phyloP scores from a whole-genome alignment of 2,329 filamentous ascomycete genomes.

The Bertia moriformis region DNA sequence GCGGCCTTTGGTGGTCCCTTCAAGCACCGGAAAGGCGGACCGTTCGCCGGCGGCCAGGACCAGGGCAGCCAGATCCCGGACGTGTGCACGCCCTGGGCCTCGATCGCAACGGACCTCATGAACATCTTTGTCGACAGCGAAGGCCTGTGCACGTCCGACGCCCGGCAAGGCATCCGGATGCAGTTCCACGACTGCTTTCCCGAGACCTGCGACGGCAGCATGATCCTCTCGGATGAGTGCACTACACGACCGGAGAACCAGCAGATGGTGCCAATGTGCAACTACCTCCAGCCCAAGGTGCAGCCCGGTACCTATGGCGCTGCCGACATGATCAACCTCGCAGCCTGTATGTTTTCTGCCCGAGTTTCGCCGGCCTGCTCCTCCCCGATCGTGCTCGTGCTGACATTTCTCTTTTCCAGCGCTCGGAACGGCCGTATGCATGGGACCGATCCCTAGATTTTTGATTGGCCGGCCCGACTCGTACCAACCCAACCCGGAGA shows the following conservation, averaged over 20 bases:
- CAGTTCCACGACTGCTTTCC: conserved; percentile 15
- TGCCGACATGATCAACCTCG: conserved; percentile 14
- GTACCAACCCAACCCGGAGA: conserved; percentile 6
- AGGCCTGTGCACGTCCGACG: conserved; percentile 10
- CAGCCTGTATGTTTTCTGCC: conserved; percentile 10
- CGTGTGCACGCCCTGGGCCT: conserved; percentile 6
- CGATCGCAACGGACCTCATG: conserved; percentile 10
- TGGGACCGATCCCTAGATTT: conserved; percentile 9
- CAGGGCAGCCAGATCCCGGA: not conserved
- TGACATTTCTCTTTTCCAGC: not conserved
- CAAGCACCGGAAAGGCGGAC: no score
- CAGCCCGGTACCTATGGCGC: conserved; percentile 9
- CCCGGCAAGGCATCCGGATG: conserved; percentile 11
- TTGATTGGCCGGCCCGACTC: conserved; percentile 11
- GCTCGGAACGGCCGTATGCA: not conserved
- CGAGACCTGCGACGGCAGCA: conserved; percentile 11
- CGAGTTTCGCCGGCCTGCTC: no score
- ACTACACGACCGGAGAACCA: conserved; percentile 10
- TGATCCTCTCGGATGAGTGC: conserved; percentile 13
- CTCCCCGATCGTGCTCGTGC: not conserved
- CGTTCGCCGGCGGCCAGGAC: not conserved
- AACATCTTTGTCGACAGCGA: conserved; percentile 6
- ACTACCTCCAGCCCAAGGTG: conserved; percentile 8
- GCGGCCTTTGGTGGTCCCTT: no score
- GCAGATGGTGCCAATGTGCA: conserved; percentile 10